Evolutionary conservation across 164 flowering plant species (phyloP).

Genomic region (Berberis thunbergii): DNA sequence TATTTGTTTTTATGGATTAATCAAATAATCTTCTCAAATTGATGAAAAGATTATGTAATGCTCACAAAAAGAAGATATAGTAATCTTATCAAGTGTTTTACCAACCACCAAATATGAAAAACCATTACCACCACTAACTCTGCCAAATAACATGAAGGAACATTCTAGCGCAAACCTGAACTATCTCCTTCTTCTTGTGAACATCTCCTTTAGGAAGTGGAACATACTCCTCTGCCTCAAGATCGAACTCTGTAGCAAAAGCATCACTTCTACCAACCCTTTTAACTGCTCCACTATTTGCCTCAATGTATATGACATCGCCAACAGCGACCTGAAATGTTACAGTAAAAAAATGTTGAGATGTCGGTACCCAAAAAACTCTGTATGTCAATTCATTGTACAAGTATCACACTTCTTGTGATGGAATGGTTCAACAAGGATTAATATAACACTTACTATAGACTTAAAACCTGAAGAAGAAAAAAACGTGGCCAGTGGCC

Average conservation of each 20-base stretch:
- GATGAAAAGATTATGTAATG: too few relatives aligned
- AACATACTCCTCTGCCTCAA: constrained; percentile 99
- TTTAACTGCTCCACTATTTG: constrained; percentile 98
- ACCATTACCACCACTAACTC: too few relatives aligned
- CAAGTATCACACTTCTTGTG: background rate
- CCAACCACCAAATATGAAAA: background rate
- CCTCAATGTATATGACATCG: constrained; percentile 95
- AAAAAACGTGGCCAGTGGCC: background rate
- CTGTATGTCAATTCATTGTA: background rate
- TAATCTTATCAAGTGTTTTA: background rate
- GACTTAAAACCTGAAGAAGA: background rate
- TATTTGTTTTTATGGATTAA: too few relatives aligned
- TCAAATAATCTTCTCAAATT: too few relatives aligned
- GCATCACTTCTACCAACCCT: constrained; percentile 99
- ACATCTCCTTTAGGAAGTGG: constrained; percentile 99
- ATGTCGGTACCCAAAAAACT: background rate
- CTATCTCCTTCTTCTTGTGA: constrained; percentile 97
- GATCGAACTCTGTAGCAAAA: constrained; percentile 96
- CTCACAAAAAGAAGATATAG: too few relatives aligned
- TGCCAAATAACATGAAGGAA: background rate
- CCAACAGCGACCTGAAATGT: constrained; percentile 87
- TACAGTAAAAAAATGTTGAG: background rate
- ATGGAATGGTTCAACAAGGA: background rate
- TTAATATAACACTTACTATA: background rate
- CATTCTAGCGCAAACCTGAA: constrained; percentile 56